These are phyloP conservation scores for Cardamine chenopodiifolia DNA, from an alignment of 345 rosid genomes.

Conservation along the genomic window DNA sequence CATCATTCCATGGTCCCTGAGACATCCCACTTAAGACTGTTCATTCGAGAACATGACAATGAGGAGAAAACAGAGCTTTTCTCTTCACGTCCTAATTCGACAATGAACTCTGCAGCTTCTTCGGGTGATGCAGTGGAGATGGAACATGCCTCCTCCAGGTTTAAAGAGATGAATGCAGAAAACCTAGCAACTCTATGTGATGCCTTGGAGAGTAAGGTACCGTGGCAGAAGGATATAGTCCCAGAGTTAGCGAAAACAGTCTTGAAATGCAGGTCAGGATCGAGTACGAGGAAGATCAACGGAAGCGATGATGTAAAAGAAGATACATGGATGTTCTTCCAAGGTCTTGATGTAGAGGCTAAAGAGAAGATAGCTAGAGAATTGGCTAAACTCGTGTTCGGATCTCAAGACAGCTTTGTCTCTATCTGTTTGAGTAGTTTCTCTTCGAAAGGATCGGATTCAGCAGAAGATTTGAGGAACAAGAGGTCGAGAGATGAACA, in stretches of 20 bases:
- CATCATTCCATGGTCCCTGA: constrained; percentile 44
- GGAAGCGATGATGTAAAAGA: constrained; percentile 46
- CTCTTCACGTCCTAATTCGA: constrained; percentile 52
- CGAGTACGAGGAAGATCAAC: constrained; percentile 47
- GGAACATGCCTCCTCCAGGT: constrained; percentile 49
- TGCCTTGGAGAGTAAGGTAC: constrained; percentile 73
- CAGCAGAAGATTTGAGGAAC: constrained; percentile 59
- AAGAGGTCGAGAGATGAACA: constrained; percentile 69
- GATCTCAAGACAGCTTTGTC: constrained; percentile 51
- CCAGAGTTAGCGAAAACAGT: constrained; percentile 59
- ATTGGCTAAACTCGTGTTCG: constrained; percentile 66
- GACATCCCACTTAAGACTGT: constrained; percentile 49
- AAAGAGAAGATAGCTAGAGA: constrained; percentile 78
- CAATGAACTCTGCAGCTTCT: constrained; percentile 63
- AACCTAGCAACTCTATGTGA: constrained; percentile 56
- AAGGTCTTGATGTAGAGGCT: constrained; percentile 65
- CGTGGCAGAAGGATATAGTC: constrained; percentile 65
- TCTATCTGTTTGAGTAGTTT: constrained; percentile 62
- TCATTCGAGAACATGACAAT: constrained; percentile 49
- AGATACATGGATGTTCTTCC: constrained; percentile 85
- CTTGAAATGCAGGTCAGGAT: constrained; percentile 76
- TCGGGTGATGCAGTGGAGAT: constrained; percentile 71
- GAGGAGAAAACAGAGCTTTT: constrained; percentile 37
- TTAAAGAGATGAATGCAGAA: constrained; percentile 60
- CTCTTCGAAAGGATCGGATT: constrained; percentile 62